Conservation (phyloP, 1,284 basidiomycete genomes). For the Microstroma glucosiphilum region DNA sequence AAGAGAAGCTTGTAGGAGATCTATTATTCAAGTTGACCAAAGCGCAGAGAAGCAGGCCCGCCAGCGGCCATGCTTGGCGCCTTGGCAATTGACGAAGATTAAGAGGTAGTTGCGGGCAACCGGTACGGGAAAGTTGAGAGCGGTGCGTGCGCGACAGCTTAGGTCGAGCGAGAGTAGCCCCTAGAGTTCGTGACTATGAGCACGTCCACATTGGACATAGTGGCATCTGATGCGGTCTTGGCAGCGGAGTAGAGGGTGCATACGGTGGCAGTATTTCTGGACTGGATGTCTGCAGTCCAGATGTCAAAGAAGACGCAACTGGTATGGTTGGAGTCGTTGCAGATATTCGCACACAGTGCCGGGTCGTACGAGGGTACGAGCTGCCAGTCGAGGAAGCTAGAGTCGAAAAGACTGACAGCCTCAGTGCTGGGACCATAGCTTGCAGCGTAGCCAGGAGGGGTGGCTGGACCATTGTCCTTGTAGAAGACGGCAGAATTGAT, state of each 20-base stretch:
- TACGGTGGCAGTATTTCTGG: neutral
- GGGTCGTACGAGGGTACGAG: neutral
- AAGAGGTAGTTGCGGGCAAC: too few relatives aligned
- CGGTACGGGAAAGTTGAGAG: too few relatives aligned
- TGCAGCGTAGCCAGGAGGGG: neutral
- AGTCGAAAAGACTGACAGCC: neutral
- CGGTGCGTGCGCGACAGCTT: too few relatives aligned
- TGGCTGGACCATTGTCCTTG: neutral
- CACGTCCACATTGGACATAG: neutral
- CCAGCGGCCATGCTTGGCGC: too few relatives aligned
- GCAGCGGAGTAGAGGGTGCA: neutral
- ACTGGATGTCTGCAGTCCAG: conserved; percentile 1
- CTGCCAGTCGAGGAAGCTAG: neutral
- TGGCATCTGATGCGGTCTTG: neutral
- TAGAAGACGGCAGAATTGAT: neutral
- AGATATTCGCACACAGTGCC: neutral
- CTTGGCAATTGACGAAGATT: too few relatives aligned
- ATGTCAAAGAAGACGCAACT: neutral
- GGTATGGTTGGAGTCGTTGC: neutral
- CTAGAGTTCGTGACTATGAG: neutral
- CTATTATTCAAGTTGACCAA: too few relatives aligned
- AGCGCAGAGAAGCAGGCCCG: too few relatives aligned
- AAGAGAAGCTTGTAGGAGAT: too few relatives aligned
- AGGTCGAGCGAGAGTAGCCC: neutral
- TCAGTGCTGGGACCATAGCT: neutral